phyloP scores from a whole-genome alignment of 768 basidiomycete genomes.

The Pleurotus platypus region DNA sequence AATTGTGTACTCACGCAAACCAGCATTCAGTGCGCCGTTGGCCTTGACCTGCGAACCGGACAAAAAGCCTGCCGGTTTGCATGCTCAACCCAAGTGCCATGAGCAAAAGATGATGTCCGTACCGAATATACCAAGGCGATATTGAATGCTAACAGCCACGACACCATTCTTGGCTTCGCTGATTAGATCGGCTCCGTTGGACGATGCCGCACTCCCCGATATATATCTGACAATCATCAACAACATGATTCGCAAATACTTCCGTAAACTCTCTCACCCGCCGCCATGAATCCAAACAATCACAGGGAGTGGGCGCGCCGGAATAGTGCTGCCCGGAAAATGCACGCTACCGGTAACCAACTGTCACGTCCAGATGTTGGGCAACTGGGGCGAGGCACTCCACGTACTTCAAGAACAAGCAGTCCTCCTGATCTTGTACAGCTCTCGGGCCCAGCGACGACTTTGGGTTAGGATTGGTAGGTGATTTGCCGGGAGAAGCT shows the following conservation, averaged over 20 bases:
- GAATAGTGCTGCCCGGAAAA: conserved; percentile 25
- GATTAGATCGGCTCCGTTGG: neutral
- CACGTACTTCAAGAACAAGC: conserved; percentile 34
- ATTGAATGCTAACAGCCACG: neutral
- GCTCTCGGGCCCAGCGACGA: neutral
- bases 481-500: conserved; percentile 20
- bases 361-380: neutral
- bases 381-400: neutral
- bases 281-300: conserved; percentile 10
- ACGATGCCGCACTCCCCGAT: neutral
- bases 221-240: neutral
- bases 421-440: conserved; percentile 29
- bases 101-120: neutral
- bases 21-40: neutral
- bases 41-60: conserved; percentile 9
- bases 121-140: conserved; percentile 6
- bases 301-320: conserved; percentile 17
- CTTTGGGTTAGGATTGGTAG: conserved; percentile 26
- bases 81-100: neutral
- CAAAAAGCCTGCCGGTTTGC: neutral
- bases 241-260: too few relatives aligned
- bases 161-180: neutral
- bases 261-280: neutral
- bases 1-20: neutral
- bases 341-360: conserved; percentile 19